A percentile compares a stretch with the other conserved stretches of the same genome.
Conservation (phyloP, 1,284 basidiomycete genomes). For the Ceratobasidium papillatum region DNA sequence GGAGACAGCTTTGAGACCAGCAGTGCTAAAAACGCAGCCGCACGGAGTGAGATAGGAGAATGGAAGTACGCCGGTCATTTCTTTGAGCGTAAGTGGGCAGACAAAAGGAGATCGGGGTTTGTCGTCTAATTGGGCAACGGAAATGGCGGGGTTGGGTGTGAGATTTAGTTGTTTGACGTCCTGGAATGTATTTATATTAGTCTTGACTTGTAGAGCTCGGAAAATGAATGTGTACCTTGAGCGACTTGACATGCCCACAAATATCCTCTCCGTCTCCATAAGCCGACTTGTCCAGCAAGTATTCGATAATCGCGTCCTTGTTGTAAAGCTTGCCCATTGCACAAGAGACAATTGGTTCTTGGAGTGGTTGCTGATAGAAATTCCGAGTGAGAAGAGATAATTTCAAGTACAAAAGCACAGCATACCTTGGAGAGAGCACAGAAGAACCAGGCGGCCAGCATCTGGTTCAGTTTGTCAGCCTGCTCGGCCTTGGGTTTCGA, state of each 20-base stretch:
- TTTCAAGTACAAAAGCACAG: slow-evolving; percentile 30
- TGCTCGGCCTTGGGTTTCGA: slow-evolving; percentile 82
- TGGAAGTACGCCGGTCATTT: slow-evolving; percentile 90
- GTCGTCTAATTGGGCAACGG: slow-evolving; percentile 50
- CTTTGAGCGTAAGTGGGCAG: slow-evolving; percentile 88
- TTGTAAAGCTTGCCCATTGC: slow-evolving; percentile 92
- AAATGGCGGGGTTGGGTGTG: slow-evolving; percentile 69
- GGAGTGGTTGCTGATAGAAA: slow-evolving; percentile 70
- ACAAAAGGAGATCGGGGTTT: slow-evolving; percentile 69
- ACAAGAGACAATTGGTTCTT: slow-evolving; percentile 88
- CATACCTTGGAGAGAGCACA: slow-evolving; percentile 91
- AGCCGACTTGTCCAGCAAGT: slow-evolving; percentile 76
- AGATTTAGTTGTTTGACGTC: slow-evolving; percentile 86
- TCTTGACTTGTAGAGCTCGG: too few species aligned
- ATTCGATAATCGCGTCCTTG: slow-evolving; percentile 90
- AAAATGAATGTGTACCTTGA: slow-evolving; percentile 68
- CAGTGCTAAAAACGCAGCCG: slow-evolving; percentile 87
- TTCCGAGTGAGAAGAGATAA: slow-evolving; percentile 14
- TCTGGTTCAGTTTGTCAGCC: slow-evolving; percentile 86
- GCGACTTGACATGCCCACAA: slow-evolving; percentile 84
- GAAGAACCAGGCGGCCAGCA: slow-evolving; percentile 86
- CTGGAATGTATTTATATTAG: too few species aligned
- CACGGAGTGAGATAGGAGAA: slow-evolving; percentile 88
- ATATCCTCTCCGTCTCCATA: slow-evolving; percentile 86
- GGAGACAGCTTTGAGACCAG: slow-evolving; percentile 72